Conservation (phyloP, 2,329 filamentous ascomycete species). For the Neofusicoccum ribis region DNA sequence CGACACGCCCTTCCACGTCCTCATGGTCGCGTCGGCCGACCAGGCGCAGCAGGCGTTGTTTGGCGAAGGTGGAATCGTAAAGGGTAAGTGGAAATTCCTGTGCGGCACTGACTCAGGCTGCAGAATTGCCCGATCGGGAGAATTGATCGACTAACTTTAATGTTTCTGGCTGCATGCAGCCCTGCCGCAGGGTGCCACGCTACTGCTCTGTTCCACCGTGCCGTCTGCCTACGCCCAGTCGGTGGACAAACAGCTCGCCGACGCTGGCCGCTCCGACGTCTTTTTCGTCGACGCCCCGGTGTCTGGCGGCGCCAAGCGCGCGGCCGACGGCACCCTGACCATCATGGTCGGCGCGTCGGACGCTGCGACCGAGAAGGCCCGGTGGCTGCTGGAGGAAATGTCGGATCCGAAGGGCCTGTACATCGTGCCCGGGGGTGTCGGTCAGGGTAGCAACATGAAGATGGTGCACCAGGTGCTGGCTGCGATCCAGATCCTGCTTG, state of each 20-base stretch:
- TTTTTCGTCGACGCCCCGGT: slow-evolving; percentile 71
- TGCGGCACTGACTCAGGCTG: slow-evolving; percentile 9
- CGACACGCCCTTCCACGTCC: slow-evolving; percentile 62
- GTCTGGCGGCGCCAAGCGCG: slow-evolving; percentile 67
- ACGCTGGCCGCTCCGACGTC: slow-evolving; percentile 61
- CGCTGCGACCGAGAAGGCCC: slow-evolving; percentile 58
- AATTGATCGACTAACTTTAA: slow-evolving; percentile 25
- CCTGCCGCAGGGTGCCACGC: slow-evolving; percentile 59
- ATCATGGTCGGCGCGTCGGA: slow-evolving; percentile 70
- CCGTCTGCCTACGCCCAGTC: slow-evolving; percentile 65
- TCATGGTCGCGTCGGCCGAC: slow-evolving; percentile 73
- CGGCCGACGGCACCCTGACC: slow-evolving; percentile 69
- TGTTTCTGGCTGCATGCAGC: slow-evolving; percentile 17
- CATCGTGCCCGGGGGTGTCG: slow-evolving; percentile 53
- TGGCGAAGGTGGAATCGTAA: slow-evolving; percentile 53
- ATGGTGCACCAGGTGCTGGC: slow-evolving; percentile 61
- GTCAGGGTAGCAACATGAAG: slow-evolving; percentile 58
- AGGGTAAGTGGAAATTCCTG: slow-evolving; percentile 33
- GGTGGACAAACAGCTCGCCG: slow-evolving; percentile 58
- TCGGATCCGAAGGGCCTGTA: slow-evolving; percentile 61
- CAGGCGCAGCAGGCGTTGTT: slow-evolving; percentile 69
- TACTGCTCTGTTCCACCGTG: slow-evolving; percentile 71
- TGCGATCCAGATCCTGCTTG: slow-evolving; percentile 58
- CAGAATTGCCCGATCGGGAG: slow-evolving; percentile 22
- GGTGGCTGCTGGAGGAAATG: slow-evolving; percentile 63